Evolutionary conservation across 257 asterid genomes (phyloP).

Genomic region (Nemophila menziesii): DNA sequence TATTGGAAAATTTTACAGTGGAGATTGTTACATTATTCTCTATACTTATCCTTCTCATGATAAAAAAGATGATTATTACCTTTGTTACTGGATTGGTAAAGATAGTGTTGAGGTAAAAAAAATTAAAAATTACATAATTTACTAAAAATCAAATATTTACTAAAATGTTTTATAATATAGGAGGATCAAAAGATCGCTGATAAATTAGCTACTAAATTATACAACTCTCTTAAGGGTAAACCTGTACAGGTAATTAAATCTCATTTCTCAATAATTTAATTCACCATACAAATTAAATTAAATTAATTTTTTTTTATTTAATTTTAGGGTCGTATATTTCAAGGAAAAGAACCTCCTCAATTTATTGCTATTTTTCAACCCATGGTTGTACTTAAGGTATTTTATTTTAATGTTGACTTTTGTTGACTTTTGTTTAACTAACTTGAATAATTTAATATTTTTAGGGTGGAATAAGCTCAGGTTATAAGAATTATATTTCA

Average conservation of each 20-base stretch:
- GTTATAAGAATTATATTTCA: conserved; percentile 77
- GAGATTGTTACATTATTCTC: conserved; percentile 93
- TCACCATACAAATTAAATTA: not conserved
- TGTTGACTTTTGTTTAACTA: not conserved
- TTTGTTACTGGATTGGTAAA: conserved; percentile 93
- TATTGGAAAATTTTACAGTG: conserved; percentile 81
- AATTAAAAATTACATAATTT: not conserved
- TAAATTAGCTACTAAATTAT: conserved; percentile 53
- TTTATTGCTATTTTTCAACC: conserved; percentile 89
- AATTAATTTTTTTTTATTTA: not conserved
- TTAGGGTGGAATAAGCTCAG: conserved; percentile 95
- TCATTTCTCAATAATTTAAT: not conserved
- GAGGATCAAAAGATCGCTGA: conserved; percentile 72
- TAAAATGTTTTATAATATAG: conserved; percentile 35
- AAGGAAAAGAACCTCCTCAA: conserved; percentile 98
- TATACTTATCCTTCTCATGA: conserved; percentile 85
- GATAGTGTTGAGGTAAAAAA: conserved; percentile 96
- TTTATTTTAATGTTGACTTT: not conserved
- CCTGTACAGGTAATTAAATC: conserved; percentile 63
- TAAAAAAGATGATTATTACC: conserved; percentile 85
- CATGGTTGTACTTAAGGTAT: conserved; percentile 92
- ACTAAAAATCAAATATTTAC: no score
- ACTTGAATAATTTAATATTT: not conserved
- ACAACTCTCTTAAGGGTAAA: conserved; percentile 83
- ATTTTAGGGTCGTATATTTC: conserved; percentile 69